Evolutionary conservation across 129 eudicot species (phyloP).

Genomic region (Arctium lappa): DNA sequence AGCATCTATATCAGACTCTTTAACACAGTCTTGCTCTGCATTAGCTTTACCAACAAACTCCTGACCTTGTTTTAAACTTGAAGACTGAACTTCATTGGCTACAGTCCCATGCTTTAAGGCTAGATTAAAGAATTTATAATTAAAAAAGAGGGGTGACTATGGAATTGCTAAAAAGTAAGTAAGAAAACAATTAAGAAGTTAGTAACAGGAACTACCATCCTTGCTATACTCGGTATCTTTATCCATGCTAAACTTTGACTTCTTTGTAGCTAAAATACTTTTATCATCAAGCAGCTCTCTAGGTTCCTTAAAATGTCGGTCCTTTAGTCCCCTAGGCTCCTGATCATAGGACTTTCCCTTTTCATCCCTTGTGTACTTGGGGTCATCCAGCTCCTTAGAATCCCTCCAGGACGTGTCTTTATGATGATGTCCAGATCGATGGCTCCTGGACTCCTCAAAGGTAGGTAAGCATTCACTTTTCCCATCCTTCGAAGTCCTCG

Average conservation of each 20-base stretch:
- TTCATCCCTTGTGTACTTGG: conserved; percentile 45
- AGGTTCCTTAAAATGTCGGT: conserved; percentile 33
- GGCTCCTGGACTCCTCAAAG: conserved; percentile 42
- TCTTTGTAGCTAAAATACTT: conserved; percentile 38
- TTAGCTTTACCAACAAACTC: conserved; percentile 31
- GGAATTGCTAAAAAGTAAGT: background rate
- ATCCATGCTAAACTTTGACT: conserved; percentile 48
- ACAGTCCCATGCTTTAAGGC: conserved; percentile 16
- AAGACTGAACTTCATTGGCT: conserved; percentile 36
- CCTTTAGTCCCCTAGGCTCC: conserved; percentile 35
- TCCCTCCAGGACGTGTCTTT: conserved; percentile 53
- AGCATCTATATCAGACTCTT: conserved; percentile 84
- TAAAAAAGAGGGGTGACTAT: background rate
- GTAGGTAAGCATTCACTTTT: conserved; percentile 36
- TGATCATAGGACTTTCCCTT: conserved; percentile 45
- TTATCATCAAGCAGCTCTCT: conserved; percentile 42
- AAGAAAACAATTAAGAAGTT: background rate
- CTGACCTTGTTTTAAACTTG: conserved; percentile 43
- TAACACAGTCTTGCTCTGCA: conserved; percentile 52
- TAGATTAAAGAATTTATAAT: background rate
- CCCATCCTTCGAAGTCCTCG: conserved; percentile 30
- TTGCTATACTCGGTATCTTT: conserved; percentile 28
- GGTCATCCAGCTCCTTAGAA: conserved; percentile 36
- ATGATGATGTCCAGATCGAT: conserved; percentile 38
- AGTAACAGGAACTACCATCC: conserved; percentile 36